These are phyloP conservation scores for Kondoa malvinella DNA, from an alignment of 768 basidiomycete genomes.

Conservation along the genomic window DNA sequence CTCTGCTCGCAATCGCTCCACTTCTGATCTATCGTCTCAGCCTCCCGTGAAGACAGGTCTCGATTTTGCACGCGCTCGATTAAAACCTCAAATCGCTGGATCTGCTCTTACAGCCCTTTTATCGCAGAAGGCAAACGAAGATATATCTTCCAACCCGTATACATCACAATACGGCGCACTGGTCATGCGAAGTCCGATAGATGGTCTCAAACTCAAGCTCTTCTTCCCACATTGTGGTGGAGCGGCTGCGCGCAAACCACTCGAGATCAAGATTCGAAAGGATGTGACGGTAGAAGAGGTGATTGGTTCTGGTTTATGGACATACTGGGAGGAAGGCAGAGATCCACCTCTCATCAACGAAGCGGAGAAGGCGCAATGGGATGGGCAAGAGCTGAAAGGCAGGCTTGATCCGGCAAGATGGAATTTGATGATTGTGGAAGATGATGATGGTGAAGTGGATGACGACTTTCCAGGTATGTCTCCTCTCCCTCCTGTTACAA, in stretches of 20 bases:
- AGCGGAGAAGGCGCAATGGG: slow-evolving; percentile 32
- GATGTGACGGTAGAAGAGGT: slow-evolving; percentile 92
- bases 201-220: slow-evolving; percentile 49
- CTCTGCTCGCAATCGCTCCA: background rate
- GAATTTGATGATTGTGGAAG: slow-evolving; percentile 84
- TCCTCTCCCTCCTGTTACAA: slow-evolving; percentile 3
- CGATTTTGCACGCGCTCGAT: background rate
- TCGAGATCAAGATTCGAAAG: slow-evolving; percentile 59
- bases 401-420: slow-evolving; percentile 65
- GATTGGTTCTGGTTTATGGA: slow-evolving; percentile 78
- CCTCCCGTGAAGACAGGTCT: background rate
- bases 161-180: slow-evolving; percentile 16
- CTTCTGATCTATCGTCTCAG: background rate
- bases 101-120: slow-evolving; percentile 3
- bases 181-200: slow-evolving; percentile 30
- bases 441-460: slow-evolving; percentile 95
- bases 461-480: slow-evolving; percentile 90
- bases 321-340: slow-evolving; percentile 80
- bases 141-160: slow-evolving; percentile 13
- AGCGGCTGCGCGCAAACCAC: slow-evolving; percentile 44
- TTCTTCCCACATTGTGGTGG: slow-evolving; percentile 61
- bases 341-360: slow-evolving; percentile 50
- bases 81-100: background rate
- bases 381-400: slow-evolving; percentile 42
- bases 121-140: background rate